A percentile compares a stretch with the other conserved stretches of the same genome.
Evolutionary conservation across 2,329 filamentous ascomycete species (phyloP).

Genomic region (Diaporthe capsici): DNA sequence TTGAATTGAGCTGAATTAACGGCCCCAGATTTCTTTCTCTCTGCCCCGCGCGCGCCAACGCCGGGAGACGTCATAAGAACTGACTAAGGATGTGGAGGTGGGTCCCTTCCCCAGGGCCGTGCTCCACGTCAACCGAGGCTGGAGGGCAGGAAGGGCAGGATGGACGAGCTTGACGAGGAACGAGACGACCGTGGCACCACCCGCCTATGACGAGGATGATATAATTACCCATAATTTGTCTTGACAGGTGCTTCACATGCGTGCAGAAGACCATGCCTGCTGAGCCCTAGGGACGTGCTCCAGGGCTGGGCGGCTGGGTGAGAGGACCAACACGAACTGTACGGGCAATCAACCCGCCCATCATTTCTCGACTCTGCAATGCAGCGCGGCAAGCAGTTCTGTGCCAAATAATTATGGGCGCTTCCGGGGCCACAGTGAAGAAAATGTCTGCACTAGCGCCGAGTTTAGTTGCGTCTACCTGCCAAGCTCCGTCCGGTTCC

Average conservation of each 20-base stretch:
- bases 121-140: conserved; percentile 27
- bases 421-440: conserved; percentile 15
- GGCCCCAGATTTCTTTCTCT: neutral
- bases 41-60: neutral
- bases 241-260: neutral
- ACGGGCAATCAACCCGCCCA: neutral
- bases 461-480: conserved; percentile 21
- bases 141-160: neutral
- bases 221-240: neutral
- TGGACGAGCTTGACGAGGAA: neutral
- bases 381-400: neutral
- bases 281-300: neutral
- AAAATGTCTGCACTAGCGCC: conserved; percentile 31
- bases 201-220: neutral
- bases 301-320: neutral
- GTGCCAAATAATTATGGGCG: conserved; percentile 10
- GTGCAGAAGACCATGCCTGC: neutral
- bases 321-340: neutral
- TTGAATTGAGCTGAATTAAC: neutral
- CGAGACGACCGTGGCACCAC: conserved; percentile 1
- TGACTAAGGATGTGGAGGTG: conserved; percentile 29
- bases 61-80: conserved; percentile 15
- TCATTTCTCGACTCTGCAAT: neutral
- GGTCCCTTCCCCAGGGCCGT: neutral
- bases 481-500: conserved; percentile 24